Conservation (phyloP, 139 green algal genomes). For the Gonium pectorale region DNA sequence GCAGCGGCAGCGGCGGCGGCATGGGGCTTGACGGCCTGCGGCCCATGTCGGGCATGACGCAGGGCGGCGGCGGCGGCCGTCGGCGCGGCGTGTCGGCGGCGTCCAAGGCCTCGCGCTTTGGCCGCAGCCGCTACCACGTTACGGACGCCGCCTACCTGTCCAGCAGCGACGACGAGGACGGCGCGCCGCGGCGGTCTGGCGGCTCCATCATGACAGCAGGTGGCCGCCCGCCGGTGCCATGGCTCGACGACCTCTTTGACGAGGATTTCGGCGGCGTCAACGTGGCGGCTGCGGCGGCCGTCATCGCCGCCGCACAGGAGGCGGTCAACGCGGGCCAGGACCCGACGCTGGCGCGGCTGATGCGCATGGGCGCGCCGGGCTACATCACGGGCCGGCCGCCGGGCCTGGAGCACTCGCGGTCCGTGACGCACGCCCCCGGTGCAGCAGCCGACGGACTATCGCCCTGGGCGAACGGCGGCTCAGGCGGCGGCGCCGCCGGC, state of each 20-base stretch:
- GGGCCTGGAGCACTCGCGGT: background rate
- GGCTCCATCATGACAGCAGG: background rate
- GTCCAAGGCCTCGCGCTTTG: constrained; percentile 3
- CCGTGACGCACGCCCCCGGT: background rate
- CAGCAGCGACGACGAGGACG: background rate
- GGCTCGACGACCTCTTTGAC: constrained; percentile 25
- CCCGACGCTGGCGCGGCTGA: background rate
- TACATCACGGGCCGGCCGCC: background rate
- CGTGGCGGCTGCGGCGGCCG: background rate
- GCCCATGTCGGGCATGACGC: too few relatives aligned
- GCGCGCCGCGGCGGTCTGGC: background rate
- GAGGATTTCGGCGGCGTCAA: constrained; percentile 22
- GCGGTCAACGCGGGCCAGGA: background rate
- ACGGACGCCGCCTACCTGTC: constrained; percentile 1
- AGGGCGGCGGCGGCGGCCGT: background rate
- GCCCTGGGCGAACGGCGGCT: background rate
- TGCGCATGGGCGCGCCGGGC: constrained; percentile 11
- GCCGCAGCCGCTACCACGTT: constrained; percentile 25
- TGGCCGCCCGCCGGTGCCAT: background rate
- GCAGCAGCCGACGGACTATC: background rate
- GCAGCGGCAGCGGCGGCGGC: background rate
- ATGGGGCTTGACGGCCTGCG: background rate
- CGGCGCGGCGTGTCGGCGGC: background rate
- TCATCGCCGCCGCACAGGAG: background rate
- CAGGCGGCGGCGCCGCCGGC: too few relatives aligned